Conservation (phyloP, 352 stramenopile genomes). For the Blastocystis sp. region DNA sequence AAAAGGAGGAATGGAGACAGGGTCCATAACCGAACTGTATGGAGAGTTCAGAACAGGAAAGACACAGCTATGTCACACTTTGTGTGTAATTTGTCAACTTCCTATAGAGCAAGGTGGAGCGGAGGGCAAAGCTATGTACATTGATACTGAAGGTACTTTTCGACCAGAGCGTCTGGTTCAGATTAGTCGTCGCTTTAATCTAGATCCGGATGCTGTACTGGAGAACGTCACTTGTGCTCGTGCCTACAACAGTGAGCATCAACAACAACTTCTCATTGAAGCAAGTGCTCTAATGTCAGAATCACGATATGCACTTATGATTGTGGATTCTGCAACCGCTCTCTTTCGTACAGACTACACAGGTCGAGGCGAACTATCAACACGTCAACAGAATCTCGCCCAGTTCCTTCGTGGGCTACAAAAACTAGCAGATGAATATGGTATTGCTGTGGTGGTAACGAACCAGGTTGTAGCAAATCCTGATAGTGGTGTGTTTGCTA, state of each 20-base stretch:
- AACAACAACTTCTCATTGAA: conserved; percentile 77
- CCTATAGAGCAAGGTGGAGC: conserved; percentile 91
- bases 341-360: conserved; percentile 98
- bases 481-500: conserved; percentile 84
- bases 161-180: conserved; percentile 89
- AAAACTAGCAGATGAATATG: conserved; percentile 95
- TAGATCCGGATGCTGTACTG: conserved; percentile 90
- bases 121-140: conserved; percentile 83
- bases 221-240: conserved; percentile 97
- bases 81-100: conserved; percentile 98
- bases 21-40: conserved; percentile 95
- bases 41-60: conserved; percentile 98
- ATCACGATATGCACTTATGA: conserved; percentile 81
- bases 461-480: conserved; percentile 87
- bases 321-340: conserved; percentile 95
- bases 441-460: conserved; percentile 90
- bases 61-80: conserved; percentile 97
- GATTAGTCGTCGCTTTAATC: conserved; percentile 94
- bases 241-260: conserved; percentile 98
- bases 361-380: conserved; percentile 91
- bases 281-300: conserved; percentile 70
- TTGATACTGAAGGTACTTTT: conserved; percentile 99
- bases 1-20: conserved; percentile 92
- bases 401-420: conserved; percentile 94
- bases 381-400: conserved; percentile 81